Base-by-base conservation (phyloP, 805 yeast genomes). In the Candida yuanshanica region DNA sequence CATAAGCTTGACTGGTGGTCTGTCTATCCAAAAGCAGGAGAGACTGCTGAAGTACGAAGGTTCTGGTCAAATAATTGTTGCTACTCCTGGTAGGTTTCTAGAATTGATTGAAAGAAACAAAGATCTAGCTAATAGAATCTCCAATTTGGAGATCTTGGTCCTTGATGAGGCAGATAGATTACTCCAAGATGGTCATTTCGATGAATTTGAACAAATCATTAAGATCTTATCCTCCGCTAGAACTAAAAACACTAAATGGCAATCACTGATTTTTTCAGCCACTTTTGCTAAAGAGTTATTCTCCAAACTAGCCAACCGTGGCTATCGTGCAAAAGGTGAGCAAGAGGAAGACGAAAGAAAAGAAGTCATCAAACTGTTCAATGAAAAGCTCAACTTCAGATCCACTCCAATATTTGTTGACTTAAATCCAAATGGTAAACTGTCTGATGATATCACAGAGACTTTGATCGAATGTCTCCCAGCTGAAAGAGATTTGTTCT, bases 141-240 rank as follows among this genome's bases (percentile, higher is more conserved):
- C 69, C 16, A 55, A 64, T 20, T 58, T 75, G 17, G 72, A 76
- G 23, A 61, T 72, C 3, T 55, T 80, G 20, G 95, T 90, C 1
- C 68, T 91, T 24, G 99, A 93, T 69, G 99, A 93, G 62, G 99
- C 99, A 11, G 99, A 93, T 68, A 72, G 99, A 61, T 66, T 93
- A 47, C 70, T 93, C 38, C 96, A 91, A 62, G 96, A 90, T 56
- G 97, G 98, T 2, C 98, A 90, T 63, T 93, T 91, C 58, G 95
- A 87, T 45, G 99, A 93, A 60, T 75, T 93, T 48, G 95, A 83
- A 51, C 83, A 79, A 54, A 83, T 87, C 44, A 65, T 91, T 46
- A 87, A 83, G 41, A 60, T 83, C 13, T 61, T 93, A 43, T 64
- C 64, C 20, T 72, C 68, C 62, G 66, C 60, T 52, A 73, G 81